A percentile compares a stretch with the other conserved stretches of the same genome.
These are phyloP conservation scores for Diospyros kaki DNA, from an alignment of 148 eudicot species.

Conservation along the genomic window DNA sequence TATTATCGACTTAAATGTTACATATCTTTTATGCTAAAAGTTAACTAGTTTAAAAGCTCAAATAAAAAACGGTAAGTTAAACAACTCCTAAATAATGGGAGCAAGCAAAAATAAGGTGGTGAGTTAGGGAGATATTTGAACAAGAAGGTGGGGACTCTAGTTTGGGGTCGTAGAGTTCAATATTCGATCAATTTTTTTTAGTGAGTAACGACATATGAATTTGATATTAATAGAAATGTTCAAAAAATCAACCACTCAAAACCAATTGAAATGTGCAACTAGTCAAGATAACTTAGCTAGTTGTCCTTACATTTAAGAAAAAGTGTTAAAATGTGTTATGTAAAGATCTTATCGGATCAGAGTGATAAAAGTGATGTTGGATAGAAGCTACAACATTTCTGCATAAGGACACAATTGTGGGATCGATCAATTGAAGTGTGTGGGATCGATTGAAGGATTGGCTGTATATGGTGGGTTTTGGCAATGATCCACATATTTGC, in stretches of 20 bases:
- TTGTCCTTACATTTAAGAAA: not conserved
- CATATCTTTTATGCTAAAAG: too few relatives aligned
- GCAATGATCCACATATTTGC: not conserved
- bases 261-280: not conserved
- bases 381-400: too few relatives aligned
- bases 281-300: not conserved
- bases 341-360: too few relatives aligned
- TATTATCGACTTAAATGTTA: too few relatives aligned
- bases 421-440: too few relatives aligned
- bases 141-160: not conserved
- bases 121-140: not conserved
- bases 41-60: too few relatives aligned
- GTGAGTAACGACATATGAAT: not conserved
- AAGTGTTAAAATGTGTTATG: too few relatives aligned
- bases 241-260: not conserved
- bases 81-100: not conserved
- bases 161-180: not conserved
- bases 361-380: too few relatives aligned
- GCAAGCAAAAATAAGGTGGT: not conserved
- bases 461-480: not conserved
- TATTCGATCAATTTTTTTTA: not conserved
- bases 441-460: not conserved
- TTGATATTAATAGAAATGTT: not conserved
- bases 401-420: too few relatives aligned
- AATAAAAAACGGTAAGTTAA: not conserved